Percentiles rank a stretch among this genome's conserved stretches.
These are phyloP conservation scores for Paramecium sexaurelia DNA, from an alignment of 73 alveolate genomes.

Conservation along the genomic window DNA sequence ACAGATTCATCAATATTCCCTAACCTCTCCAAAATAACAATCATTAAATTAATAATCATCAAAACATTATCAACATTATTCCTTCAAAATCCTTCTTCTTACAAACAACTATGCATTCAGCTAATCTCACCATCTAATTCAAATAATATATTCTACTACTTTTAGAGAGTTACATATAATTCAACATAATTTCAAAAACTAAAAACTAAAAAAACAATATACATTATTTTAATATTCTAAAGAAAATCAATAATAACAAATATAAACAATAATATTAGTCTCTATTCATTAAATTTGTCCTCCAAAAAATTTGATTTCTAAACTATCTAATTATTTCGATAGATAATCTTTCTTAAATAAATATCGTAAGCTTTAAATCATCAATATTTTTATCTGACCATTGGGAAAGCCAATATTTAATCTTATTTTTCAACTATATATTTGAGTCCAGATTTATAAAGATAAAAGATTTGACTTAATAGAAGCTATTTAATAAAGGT, in stretches of 20 bases:
- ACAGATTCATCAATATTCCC: neutral
- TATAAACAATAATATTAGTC: neutral
- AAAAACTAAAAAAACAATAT: neutral
- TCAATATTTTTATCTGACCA: no score
- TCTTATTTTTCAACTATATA: no score
- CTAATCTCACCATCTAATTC: neutral
- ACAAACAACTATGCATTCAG: no score
- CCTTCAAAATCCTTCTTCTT: neutral
- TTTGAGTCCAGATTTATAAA: no score
- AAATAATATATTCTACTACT: neutral
- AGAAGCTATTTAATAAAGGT: constrained; percentile 65
- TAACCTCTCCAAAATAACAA: neutral
- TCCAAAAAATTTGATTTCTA: no score
- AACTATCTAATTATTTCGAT: no score
- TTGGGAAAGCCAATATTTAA: no score
- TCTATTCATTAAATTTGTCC: neutral
- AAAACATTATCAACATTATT: neutral
- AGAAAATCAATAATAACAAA: neutral
- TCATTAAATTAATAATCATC: neutral
- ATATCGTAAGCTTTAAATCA: no score
- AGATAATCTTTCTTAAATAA: no score
- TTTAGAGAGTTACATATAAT: neutral
- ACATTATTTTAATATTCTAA: neutral
- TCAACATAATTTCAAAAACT: neutral
- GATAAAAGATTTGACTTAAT: no score